Conservation (phyloP, 139 green algal genomes). For the Pedinophyceae sp. region DNA sequence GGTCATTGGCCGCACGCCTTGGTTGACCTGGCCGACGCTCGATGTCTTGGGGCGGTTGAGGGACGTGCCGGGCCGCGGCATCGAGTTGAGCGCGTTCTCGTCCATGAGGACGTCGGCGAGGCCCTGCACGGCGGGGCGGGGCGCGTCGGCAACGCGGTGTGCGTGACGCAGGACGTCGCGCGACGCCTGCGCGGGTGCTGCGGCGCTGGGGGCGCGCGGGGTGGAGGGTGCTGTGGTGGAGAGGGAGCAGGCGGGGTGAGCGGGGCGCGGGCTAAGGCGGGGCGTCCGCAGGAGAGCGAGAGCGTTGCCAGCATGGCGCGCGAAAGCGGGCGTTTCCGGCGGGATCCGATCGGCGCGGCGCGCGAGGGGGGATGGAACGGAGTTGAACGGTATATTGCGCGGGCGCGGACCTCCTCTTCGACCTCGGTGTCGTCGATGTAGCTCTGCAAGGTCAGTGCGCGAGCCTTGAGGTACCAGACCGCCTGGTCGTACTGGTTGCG, state of each 20-base stretch:
- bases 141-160: background rate
- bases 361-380: background rate
- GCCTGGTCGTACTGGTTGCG: conserved; percentile 50
- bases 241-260: no score
- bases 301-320: no score
- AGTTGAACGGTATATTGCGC: background rate
- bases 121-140: no score
- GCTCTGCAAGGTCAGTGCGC: conserved; percentile 49
- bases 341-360: no score
- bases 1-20: conserved; percentile 40
- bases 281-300: no score
- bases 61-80: conserved; percentile 43
- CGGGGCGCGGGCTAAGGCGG: no score
- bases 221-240: no score
- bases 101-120: conserved; percentile 53
- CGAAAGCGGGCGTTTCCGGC: no score
- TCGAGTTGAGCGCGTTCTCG: conserved; percentile 35
- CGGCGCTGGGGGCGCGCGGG: no score
- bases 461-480: conserved; percentile 58
- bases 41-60: conserved; percentile 21
- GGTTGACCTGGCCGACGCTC: conserved; percentile 7
- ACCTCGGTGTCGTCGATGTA: conserved; percentile 67
- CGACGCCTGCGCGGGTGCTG: no score
- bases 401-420: no score
- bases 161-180: no score